Base-by-base conservation (phyloP, 2,329 filamentous ascomycete genomes). In the Mariannaea sp. region DNA sequence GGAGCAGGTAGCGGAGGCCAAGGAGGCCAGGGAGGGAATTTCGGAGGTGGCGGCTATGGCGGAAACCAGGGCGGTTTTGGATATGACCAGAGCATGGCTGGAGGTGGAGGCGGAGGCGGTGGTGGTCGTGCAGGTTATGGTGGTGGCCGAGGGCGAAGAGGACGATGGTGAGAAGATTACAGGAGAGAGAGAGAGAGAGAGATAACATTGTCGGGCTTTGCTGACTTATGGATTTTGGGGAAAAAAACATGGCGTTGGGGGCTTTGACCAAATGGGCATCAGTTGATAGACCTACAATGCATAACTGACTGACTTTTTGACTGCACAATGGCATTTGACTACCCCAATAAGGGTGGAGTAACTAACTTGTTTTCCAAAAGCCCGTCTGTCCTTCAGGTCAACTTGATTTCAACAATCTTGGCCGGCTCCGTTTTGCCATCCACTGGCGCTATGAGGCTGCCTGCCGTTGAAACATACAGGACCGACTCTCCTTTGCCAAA, bases 1-100 rank as follows among this genome's bases (percentile, higher is more conserved):
- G 75, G 70, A 6, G 71, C 65, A n/a, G 71, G 71, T 3, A 71
- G 68, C 4, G 77, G 69, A 12, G 73, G 72, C 0, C 78, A 80
- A 43, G 80, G 76, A 7, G 76, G 74, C 7, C 80, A 83, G 57
- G 77, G 72, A 13, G 78, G 80, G 50, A 78, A 75, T 55, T 83
- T 81, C 62, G 78, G n/a, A n/a, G n/a, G 77, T 1, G 76, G 75
- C 12, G 84, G 82, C 58, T 80, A 80, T 16, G 80, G 79, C 19
- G 78, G 77, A 17, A 77, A 76, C 47, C 80, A 82, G 60, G 79
- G 76, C 29, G 77, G 75, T 17, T 83, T 80, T 46, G 75, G 77
- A 22, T 80, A 79, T 57, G 77, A 80, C 19, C 76, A 77, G 57
- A 70, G 65, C 44, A 80, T 80, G 77, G 70, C 73, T 3, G 75